Percentiles rank a stretch among this genome's conserved stretches.
Evolutionary conservation across 1,139 yeast genomes (phyloP).

Genomic region (Protomyces gravidus): DNA sequence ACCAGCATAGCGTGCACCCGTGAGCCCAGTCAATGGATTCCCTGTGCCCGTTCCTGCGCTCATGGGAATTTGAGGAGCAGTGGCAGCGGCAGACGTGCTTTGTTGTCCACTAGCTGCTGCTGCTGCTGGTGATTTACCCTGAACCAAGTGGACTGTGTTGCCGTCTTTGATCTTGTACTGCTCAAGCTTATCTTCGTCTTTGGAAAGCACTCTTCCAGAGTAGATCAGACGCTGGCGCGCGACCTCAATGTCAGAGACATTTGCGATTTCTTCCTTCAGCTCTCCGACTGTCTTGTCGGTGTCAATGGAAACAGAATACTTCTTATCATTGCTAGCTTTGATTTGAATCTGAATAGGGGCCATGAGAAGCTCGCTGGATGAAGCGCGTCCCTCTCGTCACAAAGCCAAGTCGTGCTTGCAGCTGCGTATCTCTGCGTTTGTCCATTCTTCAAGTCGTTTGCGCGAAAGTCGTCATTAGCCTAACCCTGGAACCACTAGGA

Average conservation of each 20-base stretch:
- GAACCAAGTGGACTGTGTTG: constrained; percentile 83
- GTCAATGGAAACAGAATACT: constrained; percentile 60
- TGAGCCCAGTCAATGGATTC: constrained; percentile 84
- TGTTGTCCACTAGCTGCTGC: constrained; percentile 36
- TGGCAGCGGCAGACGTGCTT: constrained; percentile 40
- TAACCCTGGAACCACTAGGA: too few species aligned
- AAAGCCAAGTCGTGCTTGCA: too few species aligned
- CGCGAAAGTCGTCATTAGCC: too few species aligned
- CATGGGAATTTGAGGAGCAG: constrained; percentile 56
- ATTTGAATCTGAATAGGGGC: constrained; percentile 47
- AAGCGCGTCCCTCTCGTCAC: too few species aligned
- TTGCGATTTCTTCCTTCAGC: constrained; percentile 62
- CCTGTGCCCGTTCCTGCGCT: constrained; percentile 86
- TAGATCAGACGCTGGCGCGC: constrained; percentile 81
- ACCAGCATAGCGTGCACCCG: constrained; percentile 96
- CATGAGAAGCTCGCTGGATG: too few species aligned
- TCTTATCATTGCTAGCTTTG: constrained; percentile 53
- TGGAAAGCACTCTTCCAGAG: constrained; percentile 80
- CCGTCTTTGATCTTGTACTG: constrained; percentile 79
- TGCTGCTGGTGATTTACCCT: constrained; percentile 48
- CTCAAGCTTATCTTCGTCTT: constrained; percentile 69
- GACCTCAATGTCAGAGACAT: constrained; percentile 60
- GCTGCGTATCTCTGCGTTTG: too few species aligned
- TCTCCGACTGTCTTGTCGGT: constrained; percentile 57
- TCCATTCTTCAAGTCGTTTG: too few species aligned